Percentiles rank a stretch among this genome's conserved stretches.
phyloP scores from a whole-genome alignment of 2,329 filamentous ascomycete genomes.

The Fusarium miscanthi region DNA sequence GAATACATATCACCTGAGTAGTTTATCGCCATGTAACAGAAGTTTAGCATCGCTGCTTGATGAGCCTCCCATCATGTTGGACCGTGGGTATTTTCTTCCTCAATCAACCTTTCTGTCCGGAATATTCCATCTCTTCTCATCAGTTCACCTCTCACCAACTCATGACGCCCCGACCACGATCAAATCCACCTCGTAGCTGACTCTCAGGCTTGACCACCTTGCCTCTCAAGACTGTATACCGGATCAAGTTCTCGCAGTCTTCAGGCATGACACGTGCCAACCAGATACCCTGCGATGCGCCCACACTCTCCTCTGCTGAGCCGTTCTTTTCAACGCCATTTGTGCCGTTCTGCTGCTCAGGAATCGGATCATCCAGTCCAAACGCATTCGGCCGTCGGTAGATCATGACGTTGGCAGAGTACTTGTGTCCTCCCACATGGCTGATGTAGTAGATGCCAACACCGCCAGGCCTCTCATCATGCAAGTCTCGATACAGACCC shows the following conservation, averaged over 20 bases:
- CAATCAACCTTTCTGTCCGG: background rate
- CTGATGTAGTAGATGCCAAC: conserved; percentile 97
- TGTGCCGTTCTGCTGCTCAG: conserved; percentile 43
- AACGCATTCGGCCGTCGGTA: conserved; percentile 76
- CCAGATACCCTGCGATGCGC: conserved; percentile 92
- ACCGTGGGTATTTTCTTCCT: conserved; percentile 10
- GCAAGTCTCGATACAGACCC: conserved; percentile 85
- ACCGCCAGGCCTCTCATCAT: conserved; percentile 89
- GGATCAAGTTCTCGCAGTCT: conserved; percentile 92
- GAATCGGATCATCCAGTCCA: conserved; percentile 59
- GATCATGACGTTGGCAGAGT: conserved; percentile 92
- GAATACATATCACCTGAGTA: background rate
- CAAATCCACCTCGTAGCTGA: conserved; percentile 91
- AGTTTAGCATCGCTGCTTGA: background rate
- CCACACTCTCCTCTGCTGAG: conserved; percentile 54
- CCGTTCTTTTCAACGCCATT: conserved; percentile 42
- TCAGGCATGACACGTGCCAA: conserved; percentile 84
- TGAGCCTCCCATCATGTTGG: background rate
- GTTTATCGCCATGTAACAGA: conserved; percentile 1
- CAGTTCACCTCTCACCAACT: conserved; percentile 78
- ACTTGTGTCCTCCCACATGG: conserved; percentile 97
- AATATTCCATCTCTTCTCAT: background rate
- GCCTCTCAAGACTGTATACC: conserved; percentile 89
- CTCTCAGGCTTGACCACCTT: conserved; percentile 91
- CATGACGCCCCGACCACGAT: conserved; percentile 80